These are phyloP conservation scores for Euphrasia confusa DNA, from an alignment of 257 asterid genomes.

Conservation along the genomic window DNA sequence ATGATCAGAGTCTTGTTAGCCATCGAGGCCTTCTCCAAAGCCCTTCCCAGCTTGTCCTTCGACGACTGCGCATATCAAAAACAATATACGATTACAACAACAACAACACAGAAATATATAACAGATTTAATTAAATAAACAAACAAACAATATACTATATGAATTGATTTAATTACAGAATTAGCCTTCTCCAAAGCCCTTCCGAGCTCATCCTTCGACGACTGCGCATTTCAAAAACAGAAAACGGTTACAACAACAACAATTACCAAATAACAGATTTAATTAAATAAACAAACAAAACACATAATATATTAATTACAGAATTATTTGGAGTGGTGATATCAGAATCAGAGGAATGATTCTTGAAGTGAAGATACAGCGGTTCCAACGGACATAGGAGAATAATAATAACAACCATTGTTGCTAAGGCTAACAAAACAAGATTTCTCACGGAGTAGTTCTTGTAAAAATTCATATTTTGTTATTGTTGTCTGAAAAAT, in stretches of 20 bases:
- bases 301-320: background rate
- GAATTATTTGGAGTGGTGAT: background rate
- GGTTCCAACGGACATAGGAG: slow-evolving; percentile 31
- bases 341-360: background rate
- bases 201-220: slow-evolving; percentile 15
- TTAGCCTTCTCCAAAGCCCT: no score
- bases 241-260: no score
- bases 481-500: background rate
- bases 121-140: no score
- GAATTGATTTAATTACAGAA: no score
- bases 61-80: no score
- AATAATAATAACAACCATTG: slow-evolving; percentile 21
- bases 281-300: no score
- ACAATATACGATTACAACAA: no score
- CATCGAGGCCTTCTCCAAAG: slow-evolving; percentile 49
- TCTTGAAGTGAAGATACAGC: background rate
- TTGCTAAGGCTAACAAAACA: slow-evolving; percentile 18
- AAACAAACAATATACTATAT: no score
- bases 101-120: no score
- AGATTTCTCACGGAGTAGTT: slow-evolving; percentile 30
- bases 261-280: no score
- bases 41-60: slow-evolving; percentile 27
- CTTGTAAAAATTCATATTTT: slow-evolving; percentile 34
- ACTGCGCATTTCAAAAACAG: background rate
- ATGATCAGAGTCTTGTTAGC: slow-evolving; percentile 57